Percentiles rank a stretch among this genome's conserved stretches.
phyloP scores from a whole-genome alignment of 1,284 basidiomycete species.

The Trichosporon faecale region DNA sequence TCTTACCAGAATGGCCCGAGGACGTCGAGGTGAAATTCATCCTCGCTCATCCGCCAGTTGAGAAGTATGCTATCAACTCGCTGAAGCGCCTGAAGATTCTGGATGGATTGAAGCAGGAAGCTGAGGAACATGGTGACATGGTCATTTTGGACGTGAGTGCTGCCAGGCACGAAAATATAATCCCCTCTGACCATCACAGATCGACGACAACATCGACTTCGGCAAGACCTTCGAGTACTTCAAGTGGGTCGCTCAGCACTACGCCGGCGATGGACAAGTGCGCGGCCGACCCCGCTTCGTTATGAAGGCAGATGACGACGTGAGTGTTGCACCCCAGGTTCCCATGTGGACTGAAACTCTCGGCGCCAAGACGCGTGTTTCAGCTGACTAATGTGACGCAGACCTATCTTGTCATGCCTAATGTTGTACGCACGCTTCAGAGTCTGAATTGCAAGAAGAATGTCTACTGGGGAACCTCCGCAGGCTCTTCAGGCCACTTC shows the following conservation, averaged over 20 bases:
- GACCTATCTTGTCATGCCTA: conserved; percentile 53
- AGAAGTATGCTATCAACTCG: neutral
- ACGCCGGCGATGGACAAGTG: conserved; percentile 41
- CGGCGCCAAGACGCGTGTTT: neutral
- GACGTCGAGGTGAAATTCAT: conserved; percentile 52
- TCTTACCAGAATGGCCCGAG: conserved; percentile 45
- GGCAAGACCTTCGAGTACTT: conserved; percentile 54
- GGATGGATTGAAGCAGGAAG: conserved; percentile 36
- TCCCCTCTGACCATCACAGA: conserved; percentile 28
- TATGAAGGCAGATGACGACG: conserved; percentile 54
- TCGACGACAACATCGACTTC: conserved; percentile 51
- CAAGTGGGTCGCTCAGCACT: conserved; percentile 50
- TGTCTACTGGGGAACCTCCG: conserved; percentile 53
- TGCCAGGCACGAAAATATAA: neutral
- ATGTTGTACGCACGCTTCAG: conserved; percentile 48
- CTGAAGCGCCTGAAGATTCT: conserved; percentile 1
- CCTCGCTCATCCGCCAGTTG: conserved; percentile 39
- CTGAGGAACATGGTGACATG: conserved; percentile 47
- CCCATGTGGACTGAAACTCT: neutral
- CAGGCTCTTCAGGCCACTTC: conserved; percentile 47
- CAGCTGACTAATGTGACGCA: conserved; percentile 20
- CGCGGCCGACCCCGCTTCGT: conserved; percentile 52
- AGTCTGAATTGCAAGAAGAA: conserved; percentile 50
- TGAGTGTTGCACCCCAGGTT: conserved; percentile 27
- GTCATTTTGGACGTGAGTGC: conserved; percentile 48